Conservation (phyloP, 768 basidiomycete genomes). For the Rhizopogon vulgaris region DNA sequence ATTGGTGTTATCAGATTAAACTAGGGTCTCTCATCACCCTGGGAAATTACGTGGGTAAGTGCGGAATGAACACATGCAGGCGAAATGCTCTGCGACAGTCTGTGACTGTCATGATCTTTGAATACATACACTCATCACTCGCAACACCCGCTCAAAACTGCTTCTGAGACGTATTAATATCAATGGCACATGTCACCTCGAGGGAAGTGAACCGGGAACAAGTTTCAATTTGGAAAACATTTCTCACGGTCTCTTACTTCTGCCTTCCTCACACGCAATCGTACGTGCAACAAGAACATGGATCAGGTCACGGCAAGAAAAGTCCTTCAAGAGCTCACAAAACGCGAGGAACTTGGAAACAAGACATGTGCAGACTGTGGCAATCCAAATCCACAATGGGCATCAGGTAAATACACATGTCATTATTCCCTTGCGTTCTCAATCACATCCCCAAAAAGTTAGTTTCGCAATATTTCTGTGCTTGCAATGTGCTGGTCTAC, state of each 20-base stretch:
- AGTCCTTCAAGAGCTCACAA: conserved; percentile 68
- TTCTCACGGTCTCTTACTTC: background rate
- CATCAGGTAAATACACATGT: conserved; percentile 49
- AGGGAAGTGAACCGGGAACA: background rate
- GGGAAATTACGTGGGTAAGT: conserved; percentile 4
- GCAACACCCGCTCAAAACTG: background rate
- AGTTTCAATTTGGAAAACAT: background rate
- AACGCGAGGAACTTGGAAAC: conserved; percentile 67
- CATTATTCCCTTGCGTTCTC: background rate
- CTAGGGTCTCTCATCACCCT: conserved; percentile 2
- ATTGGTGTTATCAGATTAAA: background rate
- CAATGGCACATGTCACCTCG: background rate
- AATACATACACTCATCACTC: background rate
- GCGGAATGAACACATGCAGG: background rate
- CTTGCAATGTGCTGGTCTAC: conserved; percentile 79
- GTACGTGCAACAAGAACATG: conserved; percentile 21
- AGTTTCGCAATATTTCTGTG: conserved; percentile 89
- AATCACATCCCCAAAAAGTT: conserved; percentile 14
- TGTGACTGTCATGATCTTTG: background rate
- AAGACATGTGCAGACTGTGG: conserved; percentile 76
- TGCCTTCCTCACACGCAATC: no score
- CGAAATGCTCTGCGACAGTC: background rate
- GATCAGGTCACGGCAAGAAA: conserved; percentile 67
- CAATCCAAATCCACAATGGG: conserved; percentile 95
- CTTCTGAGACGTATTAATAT: background rate